Conservation (phyloP, 345 rosid genomes). For the Schrenkiella parvula region DNA sequence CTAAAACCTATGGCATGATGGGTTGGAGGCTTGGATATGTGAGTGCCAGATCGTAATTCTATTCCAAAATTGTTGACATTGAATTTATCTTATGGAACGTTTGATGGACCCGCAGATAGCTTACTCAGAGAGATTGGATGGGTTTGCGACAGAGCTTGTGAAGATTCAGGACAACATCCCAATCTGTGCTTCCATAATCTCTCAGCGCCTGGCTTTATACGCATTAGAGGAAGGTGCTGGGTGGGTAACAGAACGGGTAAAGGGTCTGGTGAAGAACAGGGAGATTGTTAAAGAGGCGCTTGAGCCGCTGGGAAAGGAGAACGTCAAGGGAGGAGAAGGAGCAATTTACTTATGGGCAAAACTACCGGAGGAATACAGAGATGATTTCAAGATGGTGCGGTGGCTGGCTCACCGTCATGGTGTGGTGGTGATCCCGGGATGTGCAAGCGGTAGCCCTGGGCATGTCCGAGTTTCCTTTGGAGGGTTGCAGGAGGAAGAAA, state of each 20-base stretch:
- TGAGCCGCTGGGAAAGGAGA: constrained; percentile 67
- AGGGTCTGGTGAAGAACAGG: constrained; percentile 70
- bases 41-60: constrained; percentile 32
- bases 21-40: constrained; percentile 99
- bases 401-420: constrained; percentile 88
- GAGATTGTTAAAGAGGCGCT: constrained; percentile 75
- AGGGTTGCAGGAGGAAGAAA: constrained; percentile 60
- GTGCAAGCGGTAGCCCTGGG: constrained; percentile 68
- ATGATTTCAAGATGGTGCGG: constrained; percentile 61
- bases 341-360: constrained; percentile 92
- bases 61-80: neutral
- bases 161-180: constrained; percentile 97
- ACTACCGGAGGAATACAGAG: constrained; percentile 49
- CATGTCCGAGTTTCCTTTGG: constrained; percentile 79
- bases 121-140: constrained; percentile 75
- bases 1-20: constrained; percentile 99
- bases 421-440: constrained; percentile 79
- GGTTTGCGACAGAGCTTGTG: constrained; percentile 59
- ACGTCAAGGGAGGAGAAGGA: constrained; percentile 91
- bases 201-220: constrained; percentile 75
- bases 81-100: neutral
- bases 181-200: constrained; percentile 78
- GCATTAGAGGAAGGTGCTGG: constrained; percentile 72
- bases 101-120: constrained; percentile 60
- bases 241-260: constrained; percentile 71